These are phyloP conservation scores for Tothia fuscella DNA, from an alignment of 2,329 filamentous ascomycete genomes.

Conservation along the genomic window DNA sequence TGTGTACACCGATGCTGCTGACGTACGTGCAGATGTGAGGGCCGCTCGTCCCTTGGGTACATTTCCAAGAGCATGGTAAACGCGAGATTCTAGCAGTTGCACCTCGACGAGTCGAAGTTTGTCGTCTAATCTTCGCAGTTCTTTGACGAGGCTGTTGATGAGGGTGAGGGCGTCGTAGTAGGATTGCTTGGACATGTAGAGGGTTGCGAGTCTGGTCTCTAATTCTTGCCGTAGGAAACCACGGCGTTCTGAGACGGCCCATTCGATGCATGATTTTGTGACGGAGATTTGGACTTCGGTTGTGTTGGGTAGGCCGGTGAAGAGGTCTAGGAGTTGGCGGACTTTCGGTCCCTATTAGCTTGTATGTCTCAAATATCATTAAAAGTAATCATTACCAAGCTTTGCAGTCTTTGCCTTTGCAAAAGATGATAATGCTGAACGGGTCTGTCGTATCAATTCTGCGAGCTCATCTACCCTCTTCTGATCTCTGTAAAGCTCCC, in stretches of 20 bases:
- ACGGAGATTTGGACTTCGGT: conserved; percentile 88
- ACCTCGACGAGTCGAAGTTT: conserved; percentile 97
- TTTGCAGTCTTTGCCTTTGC: conserved; percentile 99
- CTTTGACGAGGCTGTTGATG: conserved; percentile 90
- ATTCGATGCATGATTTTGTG: conserved; percentile 99
- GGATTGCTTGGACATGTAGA: conserved; percentile 94
- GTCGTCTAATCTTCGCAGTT: conserved; percentile 96
- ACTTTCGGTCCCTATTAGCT: conserved; percentile 41
- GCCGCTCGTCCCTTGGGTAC: conserved; percentile 91
- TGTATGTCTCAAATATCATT: neutral
- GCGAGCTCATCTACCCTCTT: conserved; percentile 75
- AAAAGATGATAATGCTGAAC: conserved; percentile 85
- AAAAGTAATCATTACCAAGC: conserved; percentile 53
- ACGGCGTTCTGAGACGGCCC: conserved; percentile 88
- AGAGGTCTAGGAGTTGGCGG: conserved; percentile 90
- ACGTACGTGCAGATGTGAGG: conserved; percentile 85
- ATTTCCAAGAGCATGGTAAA: conserved; percentile 96
- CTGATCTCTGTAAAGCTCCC: conserved; percentile 84
- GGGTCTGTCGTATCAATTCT: conserved; percentile 78
- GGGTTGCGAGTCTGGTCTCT: conserved; percentile 82
- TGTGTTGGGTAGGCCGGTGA: conserved; percentile 85
- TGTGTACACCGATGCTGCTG: conserved; percentile 93
- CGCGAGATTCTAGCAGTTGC: conserved; percentile 88
- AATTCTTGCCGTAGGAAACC: conserved; percentile 97
- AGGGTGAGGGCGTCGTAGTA: conserved; percentile 95